Evolutionary conservation across 2,329 filamentous ascomycete genomes (phyloP).

Genomic region (Aspergillus awamori): DNA sequence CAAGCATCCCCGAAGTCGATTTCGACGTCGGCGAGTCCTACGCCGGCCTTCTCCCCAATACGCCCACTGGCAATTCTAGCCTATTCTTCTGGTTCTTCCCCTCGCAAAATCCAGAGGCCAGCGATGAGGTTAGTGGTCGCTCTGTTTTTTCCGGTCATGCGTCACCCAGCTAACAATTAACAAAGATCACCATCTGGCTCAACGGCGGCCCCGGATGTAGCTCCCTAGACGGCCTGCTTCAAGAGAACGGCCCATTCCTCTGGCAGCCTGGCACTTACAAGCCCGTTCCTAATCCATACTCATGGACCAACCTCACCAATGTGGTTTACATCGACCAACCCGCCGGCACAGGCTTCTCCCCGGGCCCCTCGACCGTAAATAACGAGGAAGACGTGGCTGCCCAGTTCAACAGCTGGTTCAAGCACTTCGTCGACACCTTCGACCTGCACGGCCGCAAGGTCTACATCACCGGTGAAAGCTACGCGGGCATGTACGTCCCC

Average conservation of each 20-base stretch:
- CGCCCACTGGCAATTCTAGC: slow-evolving; percentile 45
- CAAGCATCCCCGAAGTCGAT: slow-evolving; percentile 65
- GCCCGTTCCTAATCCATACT: slow-evolving; percentile 68
- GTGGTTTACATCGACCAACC: slow-evolving; percentile 62
- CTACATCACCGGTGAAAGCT: slow-evolving; percentile 74
- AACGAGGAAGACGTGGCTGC: slow-evolving; percentile 68
- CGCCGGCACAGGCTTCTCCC: slow-evolving; percentile 68
- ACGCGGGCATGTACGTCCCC: slow-evolving; percentile 68
- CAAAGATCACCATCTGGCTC: slow-evolving; percentile 40
- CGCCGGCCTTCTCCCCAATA: slow-evolving; percentile 56
- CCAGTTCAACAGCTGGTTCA: slow-evolving; percentile 78
- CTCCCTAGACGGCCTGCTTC: slow-evolving; percentile 69
- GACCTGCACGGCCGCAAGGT: slow-evolving; percentile 68
- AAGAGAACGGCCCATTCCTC: slow-evolving; percentile 73
- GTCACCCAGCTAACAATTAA: not conserved
- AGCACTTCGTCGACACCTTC: slow-evolving; percentile 73
- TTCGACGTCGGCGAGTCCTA: slow-evolving; percentile 64
- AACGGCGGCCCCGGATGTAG: slow-evolving; percentile 59
- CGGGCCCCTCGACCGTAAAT: slow-evolving; percentile 65
- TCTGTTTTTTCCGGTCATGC: not conserved
- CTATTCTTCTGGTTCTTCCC: slow-evolving; percentile 56
- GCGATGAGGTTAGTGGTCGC: slow-evolving; percentile 39
- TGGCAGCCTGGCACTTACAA: slow-evolving; percentile 70
- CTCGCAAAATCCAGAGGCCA: slow-evolving; percentile 44
- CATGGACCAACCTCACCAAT: slow-evolving; percentile 73